These are phyloP conservation scores for Athelia psychrophila DNA, from an alignment of 1,284 basidiomycete species.

Conservation along the genomic window DNA sequence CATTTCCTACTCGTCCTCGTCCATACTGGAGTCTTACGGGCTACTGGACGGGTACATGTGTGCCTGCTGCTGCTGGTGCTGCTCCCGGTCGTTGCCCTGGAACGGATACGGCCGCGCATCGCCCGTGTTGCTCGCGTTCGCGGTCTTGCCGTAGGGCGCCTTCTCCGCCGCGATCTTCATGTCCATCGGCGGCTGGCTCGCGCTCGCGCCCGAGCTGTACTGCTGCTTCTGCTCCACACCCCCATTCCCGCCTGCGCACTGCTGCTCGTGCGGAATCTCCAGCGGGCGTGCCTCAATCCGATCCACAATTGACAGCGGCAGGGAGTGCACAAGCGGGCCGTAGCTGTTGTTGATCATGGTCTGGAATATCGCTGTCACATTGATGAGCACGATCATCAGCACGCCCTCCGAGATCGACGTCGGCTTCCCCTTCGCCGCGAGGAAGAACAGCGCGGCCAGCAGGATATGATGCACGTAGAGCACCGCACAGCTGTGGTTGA, in stretches of 20 bases:
- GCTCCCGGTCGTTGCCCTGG: background rate
- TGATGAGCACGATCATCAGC: slow-evolving; percentile 82
- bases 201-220: background rate
- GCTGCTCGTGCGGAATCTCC: slow-evolving; percentile 25
- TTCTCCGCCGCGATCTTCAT: background rate
- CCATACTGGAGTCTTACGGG: background rate
- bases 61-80: background rate
- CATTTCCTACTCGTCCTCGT: slow-evolving; percentile 17
- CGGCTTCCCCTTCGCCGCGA: slow-evolving; percentile 53
- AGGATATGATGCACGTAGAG: slow-evolving; percentile 86
- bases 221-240: background rate
- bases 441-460: slow-evolving; percentile 86
- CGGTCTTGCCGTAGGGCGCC: no score
- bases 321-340: slow-evolving; percentile 56
- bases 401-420: slow-evolving; percentile 72
- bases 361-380: slow-evolving; percentile 70
- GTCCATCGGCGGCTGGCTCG: background rate
- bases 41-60: background rate
- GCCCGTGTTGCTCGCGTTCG: no score
- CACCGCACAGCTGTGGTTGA: slow-evolving; percentile 91
- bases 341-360: slow-evolving; percentile 68
- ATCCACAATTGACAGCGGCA: slow-evolving; percentile 80
- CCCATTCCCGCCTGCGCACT: background rate
- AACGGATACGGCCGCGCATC: background rate
- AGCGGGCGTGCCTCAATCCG: slow-evolving; percentile 25